A percentile compares a stretch with the other conserved stretches of the same genome.
phyloP scores from a whole-genome alignment of 2,329 filamentous ascomycete genomes.

The Penicillium nordicum region DNA sequence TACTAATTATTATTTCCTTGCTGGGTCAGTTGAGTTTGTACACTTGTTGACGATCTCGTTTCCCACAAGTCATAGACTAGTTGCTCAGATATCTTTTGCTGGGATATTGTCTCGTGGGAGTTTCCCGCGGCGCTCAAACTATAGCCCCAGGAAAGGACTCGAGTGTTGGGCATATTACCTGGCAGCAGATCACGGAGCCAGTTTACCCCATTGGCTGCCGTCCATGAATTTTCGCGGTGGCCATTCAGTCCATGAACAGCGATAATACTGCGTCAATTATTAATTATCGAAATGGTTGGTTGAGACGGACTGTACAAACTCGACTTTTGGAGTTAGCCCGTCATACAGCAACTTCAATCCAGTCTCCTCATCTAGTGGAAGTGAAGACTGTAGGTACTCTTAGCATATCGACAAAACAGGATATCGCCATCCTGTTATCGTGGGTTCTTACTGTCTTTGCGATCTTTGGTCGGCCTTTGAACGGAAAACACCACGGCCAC shows the following conservation, averaged over 20 bases:
- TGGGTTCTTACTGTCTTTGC: neutral
- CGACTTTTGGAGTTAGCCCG: neutral
- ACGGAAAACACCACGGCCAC: neutral
- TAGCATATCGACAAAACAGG: neutral
- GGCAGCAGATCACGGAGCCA: slow-evolving; percentile 22
- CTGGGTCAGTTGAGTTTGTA: neutral
- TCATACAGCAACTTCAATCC: slow-evolving; percentile 11
- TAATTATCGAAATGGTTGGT: neutral
- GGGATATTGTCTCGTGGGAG: neutral
- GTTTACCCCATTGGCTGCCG: slow-evolving; percentile 12
- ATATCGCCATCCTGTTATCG: neutral
- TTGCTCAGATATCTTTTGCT: slow-evolving; percentile 6
- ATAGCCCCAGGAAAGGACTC: slow-evolving; percentile 23
- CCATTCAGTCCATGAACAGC: slow-evolving; percentile 25
- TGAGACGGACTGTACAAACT: slow-evolving; percentile 9
- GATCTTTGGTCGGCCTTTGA: neutral
- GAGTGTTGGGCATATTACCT: slow-evolving; percentile 8
- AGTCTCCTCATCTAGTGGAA: neutral
- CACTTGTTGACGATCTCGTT: slow-evolving; percentile 5
- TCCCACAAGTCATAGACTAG: slow-evolving; percentile 8
- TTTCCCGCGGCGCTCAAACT: slow-evolving; percentile 11
- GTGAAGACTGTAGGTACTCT: neutral
- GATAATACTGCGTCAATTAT: slow-evolving; percentile 9
- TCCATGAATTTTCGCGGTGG: slow-evolving; percentile 25
- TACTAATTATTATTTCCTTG: no score